Evolutionary conservation across 805 yeast genomes (phyloP).

Genomic region (Myxozyma nipponensis): DNA sequence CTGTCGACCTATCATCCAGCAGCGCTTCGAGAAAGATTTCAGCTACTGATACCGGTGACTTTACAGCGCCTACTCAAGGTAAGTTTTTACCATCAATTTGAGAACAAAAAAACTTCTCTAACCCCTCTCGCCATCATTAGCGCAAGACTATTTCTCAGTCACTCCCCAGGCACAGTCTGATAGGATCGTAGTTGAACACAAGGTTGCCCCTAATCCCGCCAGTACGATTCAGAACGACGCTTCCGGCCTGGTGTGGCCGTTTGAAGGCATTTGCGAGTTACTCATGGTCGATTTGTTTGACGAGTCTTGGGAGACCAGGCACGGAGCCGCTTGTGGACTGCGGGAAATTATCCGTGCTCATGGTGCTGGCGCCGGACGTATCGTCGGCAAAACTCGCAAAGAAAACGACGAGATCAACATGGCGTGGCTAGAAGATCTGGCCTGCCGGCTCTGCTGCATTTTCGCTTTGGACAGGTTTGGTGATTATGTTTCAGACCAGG

Average conservation of each 20-base stretch:
- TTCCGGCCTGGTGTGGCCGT: constrained; percentile 70
- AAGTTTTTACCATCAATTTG: neutral
- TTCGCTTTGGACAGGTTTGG: constrained; percentile 94
- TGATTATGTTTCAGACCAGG: constrained; percentile 95
- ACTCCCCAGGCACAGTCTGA: constrained; percentile 71
- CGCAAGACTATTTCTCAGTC: constrained; percentile 38
- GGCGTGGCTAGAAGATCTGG: constrained; percentile 77
- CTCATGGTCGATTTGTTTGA: constrained; percentile 73
- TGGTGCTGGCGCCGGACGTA: constrained; percentile 81
- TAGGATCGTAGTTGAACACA: constrained; percentile 80
- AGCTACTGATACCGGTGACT: constrained; percentile 3
- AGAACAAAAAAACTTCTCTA: too few relatives aligned
- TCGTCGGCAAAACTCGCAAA: constrained; percentile 53
- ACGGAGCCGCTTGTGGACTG: constrained; percentile 90
- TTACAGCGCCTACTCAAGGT: constrained; percentile 7
- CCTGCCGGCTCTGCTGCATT: constrained; percentile 76
- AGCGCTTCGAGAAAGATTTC: constrained; percentile 30
- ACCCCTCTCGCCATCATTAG: neutral
- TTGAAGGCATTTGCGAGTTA: constrained; percentile 86
- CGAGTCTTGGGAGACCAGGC: constrained; percentile 91
- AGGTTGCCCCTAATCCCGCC: constrained; percentile 57
- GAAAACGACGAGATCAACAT: constrained; percentile 67
- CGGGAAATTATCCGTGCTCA: constrained; percentile 81
- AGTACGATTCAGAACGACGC: constrained; percentile 34
- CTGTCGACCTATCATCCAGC: constrained; percentile 32